Base-by-base conservation (phyloP, 345 rosid genomes). In the Sisymbrium altissimum region DNA sequence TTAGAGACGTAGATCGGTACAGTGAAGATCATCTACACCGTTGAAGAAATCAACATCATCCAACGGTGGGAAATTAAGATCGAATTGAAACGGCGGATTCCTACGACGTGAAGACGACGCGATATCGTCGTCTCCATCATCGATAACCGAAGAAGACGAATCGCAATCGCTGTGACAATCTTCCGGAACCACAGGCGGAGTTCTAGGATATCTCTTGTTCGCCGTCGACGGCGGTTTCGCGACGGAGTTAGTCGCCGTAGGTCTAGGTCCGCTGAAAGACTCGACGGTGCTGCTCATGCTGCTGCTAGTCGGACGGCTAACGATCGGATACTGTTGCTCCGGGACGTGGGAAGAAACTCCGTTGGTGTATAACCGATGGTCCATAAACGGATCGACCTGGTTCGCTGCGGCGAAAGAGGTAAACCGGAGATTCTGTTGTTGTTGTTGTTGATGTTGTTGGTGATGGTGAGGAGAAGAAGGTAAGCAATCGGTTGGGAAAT, bases 261-360 rank as follows among this genome's bases (percentile, higher is more conserved):
- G 39, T 74, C 98, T 79, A 0, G 92, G 96, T 7, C 97, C 94
- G 58, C 94, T 91, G 53, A 86, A 93, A 0, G 98, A 94, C 76
- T 94, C 97, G 5, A 94, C 97, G 19, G 98, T 94, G 77, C 97
- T 89, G 81, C 98, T 94, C 94, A 89, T 81, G 70, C 95, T 80
- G 83, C 97, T 93, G 56, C 85, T 57, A 4, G 97, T 80, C 19
- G 98, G 98, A 19, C 94, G 90, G 41, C 76, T 74, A 38, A 75
- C 70, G 39, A 52, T 27, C 38, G 73, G 78, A 27, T 21, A 32
- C 1, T 52, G 41, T 5, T 50, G 49, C 6, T 82, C 83, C 13
- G 32, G 32, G 5, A 50, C 7, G 32, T 50, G 6, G 9, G 80
- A 73, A 10, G 80, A 76, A 3, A 54, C 75, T 6, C 69, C 66